phyloP scores from a whole-genome alignment of 129 eudicot genomes.

The Gnaphalium uliginosum region DNA sequence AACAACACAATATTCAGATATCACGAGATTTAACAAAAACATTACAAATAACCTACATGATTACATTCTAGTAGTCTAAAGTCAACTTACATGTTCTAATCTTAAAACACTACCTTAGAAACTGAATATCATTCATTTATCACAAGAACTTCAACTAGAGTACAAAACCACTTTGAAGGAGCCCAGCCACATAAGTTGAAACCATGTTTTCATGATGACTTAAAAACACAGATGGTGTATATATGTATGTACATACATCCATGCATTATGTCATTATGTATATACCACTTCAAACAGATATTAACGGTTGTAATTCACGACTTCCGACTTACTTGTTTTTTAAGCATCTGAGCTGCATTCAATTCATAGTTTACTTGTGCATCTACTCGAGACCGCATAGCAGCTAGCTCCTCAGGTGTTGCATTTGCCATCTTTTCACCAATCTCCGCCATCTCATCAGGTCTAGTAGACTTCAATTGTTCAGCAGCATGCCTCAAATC shows the following conservation, averaged over 20 bases:
- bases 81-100: conserved; percentile 3
- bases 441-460: conserved; percentile 91
- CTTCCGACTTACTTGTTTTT: conserved; percentile 66
- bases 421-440: conserved; percentile 95
- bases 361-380: conserved; percentile 73
- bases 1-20: neutral
- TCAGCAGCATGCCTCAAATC: conserved; percentile 88
- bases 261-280: neutral
- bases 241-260: conserved; percentile 5
- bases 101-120: neutral
- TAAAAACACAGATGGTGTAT: conserved; percentile 10
- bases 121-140: neutral
- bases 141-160: neutral
- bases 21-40: neutral
- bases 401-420: conserved; percentile 81
- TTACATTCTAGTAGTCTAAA: neutral
- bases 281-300: conserved; percentile 10
- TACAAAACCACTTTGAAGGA: conserved; percentile 13
- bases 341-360: conserved; percentile 88
- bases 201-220: neutral
- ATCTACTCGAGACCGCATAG: conserved; percentile 82
- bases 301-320: neutral
- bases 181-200: conserved; percentile 10
- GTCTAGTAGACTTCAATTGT: conserved; percentile 86
- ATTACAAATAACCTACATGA: conserved; percentile 4